Evolutionary conservation across 2,329 filamentous ascomycete species (phyloP), one percentile per base, ranked within the genome.

Genomic region (Colletotrichum karsti): DNA sequence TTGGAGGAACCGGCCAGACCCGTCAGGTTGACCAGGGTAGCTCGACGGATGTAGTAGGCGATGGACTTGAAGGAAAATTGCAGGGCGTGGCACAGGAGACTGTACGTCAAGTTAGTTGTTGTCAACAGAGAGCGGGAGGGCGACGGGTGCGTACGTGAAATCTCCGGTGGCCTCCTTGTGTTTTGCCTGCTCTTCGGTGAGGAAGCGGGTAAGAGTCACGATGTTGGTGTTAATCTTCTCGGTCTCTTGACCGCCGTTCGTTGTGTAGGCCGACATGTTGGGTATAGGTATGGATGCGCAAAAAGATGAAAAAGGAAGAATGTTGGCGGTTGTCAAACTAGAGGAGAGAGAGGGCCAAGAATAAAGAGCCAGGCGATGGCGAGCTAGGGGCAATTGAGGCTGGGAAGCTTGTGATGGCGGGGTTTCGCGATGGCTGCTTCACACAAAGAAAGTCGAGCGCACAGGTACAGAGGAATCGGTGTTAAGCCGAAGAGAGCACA

Each of bases 21-120:
- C 58, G 94, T 97, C 70, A 99, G 90, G 86, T 97, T 97, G 84
- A 98, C 95, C 72, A 99, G 86, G 24, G 94, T 95, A 37, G 95
- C 94, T 80, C 96, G 92, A 76, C 95, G 95, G 82, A 99, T 99
- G 87, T 98, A 99, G 88, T 98, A 97, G 75, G 96, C 94, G 81
- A 99, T 99, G 73, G 94, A 97, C 87, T 99, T 99, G 92, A 99
- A 99, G 72, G 96, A 95, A 87, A 98, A 99, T 82, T 98, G 96
- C 67, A 99, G 92, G 69, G 96, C 95, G 80, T 99, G 96, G 87
- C 94, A 98, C 68, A 99, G 90, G 59, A 99, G 89, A 76, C 95
- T 98, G 76, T 58, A 37, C 50, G 13, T 24, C 7, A 18, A 18
- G 46, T 68, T 42, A 71, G 55, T 28, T 46, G 42, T 22, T 9